A percentile compares a stretch with the other conserved stretches of the same genome.
Evolutionary conservation across 106 monocot species (phyloP).

Genomic region (Hemerocallis citrina): DNA sequence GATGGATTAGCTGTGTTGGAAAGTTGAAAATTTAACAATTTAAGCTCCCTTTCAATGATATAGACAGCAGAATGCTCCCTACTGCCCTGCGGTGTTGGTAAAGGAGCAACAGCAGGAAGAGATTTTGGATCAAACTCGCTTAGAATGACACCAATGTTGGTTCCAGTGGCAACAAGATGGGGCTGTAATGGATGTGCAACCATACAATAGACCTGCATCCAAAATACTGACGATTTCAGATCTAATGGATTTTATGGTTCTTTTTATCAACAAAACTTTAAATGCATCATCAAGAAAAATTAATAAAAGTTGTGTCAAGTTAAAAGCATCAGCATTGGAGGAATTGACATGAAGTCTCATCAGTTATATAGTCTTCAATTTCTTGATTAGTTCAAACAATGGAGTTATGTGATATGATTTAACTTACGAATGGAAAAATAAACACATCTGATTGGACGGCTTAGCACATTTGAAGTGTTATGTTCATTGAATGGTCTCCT

Average conservation of each 20-base stretch:
- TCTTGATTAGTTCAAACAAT: conserved; percentile 1
- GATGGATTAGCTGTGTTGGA: conserved; percentile 70
- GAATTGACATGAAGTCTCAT: too few relatives aligned
- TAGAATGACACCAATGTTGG: conserved; percentile 90
- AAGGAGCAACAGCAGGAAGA: conserved; percentile 80
- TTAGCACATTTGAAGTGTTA: not conserved
- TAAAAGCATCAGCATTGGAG: too few relatives aligned
- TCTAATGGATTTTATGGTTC: too few relatives aligned
- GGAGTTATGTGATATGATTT: not conserved
- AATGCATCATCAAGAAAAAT: too few relatives aligned
- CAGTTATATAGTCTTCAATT: too few relatives aligned
- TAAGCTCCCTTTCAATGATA: conserved; percentile 97
- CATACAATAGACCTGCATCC: conserved; percentile 89
- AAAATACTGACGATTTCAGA: not conserved
- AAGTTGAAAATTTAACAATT: conserved; percentile 88
- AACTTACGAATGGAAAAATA: not conserved
- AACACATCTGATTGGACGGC: not conserved
- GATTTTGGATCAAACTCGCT: conserved; percentile 96
- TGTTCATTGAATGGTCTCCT: not conserved
- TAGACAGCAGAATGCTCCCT: conserved; percentile 93
- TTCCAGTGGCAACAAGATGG: conserved; percentile 96
- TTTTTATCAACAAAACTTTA: too few relatives aligned
- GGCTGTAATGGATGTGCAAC: conserved; percentile 98
- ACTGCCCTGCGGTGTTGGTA: conserved; percentile 72
- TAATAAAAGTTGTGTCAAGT: too few relatives aligned